These are phyloP conservation scores for Camellia lanceoleosa DNA, from an alignment of 148 eudicot genomes.

Conservation along the genomic window DNA sequence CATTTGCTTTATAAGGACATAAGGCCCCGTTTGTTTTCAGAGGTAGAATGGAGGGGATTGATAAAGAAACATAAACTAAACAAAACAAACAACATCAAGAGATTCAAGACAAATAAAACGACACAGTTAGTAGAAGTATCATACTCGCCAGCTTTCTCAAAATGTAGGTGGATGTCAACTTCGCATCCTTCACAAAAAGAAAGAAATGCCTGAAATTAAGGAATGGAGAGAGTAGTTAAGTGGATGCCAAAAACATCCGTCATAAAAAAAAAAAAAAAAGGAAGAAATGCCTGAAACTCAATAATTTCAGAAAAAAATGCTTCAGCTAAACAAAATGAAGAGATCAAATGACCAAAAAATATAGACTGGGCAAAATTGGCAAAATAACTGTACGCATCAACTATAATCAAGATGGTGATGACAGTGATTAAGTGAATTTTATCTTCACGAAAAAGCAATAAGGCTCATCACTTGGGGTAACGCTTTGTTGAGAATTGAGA, in stretches of 20 bases:
- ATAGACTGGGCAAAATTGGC: neutral
- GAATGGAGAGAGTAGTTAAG: neutral
- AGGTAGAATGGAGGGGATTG: too few relatives aligned
- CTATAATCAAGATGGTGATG: neutral
- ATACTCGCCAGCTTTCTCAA: constrained; percentile 99
- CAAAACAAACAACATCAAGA: neutral
- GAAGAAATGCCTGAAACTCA: constrained; percentile 4
- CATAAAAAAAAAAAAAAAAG: neutral
- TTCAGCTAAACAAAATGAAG: constrained; percentile 4
- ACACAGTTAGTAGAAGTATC: constrained; percentile 25
- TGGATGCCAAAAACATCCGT: neutral
- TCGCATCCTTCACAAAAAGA: constrained; percentile 93
- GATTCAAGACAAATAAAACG: neutral
- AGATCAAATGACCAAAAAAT: neutral
- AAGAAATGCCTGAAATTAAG: constrained; percentile 79
- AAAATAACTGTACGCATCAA: neutral
- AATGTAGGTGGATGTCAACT: constrained; percentile 79
- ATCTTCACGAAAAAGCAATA: neutral
- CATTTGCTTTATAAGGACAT: neutral
- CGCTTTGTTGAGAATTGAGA: neutral
- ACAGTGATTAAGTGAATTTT: neutral
- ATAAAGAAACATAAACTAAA: neutral
- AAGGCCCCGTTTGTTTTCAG: too few relatives aligned
- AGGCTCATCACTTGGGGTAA: neutral
- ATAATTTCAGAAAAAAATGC: neutral